Evolutionary conservation across 208 protist species (phyloP), one percentile per base, ranked within the genome.

Genomic region (Vickermania spadyakhi): DNA sequence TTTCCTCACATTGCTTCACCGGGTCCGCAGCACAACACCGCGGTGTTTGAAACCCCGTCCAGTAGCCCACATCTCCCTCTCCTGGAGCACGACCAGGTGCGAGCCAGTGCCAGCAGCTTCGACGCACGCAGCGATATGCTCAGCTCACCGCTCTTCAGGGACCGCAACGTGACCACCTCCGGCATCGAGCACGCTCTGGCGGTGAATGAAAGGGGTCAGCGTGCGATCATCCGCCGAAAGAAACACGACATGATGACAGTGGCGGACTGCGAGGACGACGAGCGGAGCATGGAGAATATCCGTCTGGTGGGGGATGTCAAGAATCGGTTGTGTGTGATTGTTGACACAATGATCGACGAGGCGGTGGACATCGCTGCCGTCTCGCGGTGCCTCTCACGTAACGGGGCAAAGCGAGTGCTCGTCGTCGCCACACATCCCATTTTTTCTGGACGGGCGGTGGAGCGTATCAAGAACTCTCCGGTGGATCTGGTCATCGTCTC

Each of bases 401-500:
- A 70, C 28, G 84, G 88, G 1, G 88, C 88, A 2, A 66, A 68
- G 57, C 75, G 81, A 18, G 79, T 95, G 31, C 75, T 90, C 29
- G 49, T 86, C 11, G 62, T 86, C 31, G 84, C 84, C 14, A 91
- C 85, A 30, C 88, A 95, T 64, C 79, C 80, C 23, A 75, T 91
- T 31, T 64, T 93, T 60, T 77, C 83, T 7, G 88, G 81, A 4
- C 64, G 76, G 45, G 69, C 76, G 3, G 56, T 77, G 7, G 74
- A 85, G 54, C 72, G 81, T 31, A 69, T 95, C n/a, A 66, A 81
- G 11, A 60, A 82, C 3, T 70, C 81, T 14, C 88, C 88, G 2
- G 85, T 95, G 57, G 84, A 92, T 7, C 65, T 89, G 4, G 73
- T 90, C 27, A 66, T 95, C 26, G 82, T 90, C 14, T 89, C 83